Base-by-base conservation (phyloP, 2,329 filamentous ascomycete genomes). In the Verticillium zaregamsianum region DNA sequence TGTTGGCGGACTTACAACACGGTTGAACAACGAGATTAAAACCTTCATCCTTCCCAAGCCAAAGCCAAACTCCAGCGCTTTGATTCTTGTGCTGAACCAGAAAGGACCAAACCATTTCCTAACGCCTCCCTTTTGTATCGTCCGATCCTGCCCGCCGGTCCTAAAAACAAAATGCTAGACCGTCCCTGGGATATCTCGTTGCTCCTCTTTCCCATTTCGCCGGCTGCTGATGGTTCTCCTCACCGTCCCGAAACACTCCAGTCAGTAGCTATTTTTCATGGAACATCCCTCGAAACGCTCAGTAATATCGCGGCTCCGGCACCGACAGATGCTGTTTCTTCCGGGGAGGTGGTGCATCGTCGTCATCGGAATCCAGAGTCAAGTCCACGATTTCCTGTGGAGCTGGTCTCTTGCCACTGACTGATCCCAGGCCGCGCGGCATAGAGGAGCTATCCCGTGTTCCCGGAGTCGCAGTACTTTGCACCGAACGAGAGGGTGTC, bases 351-450 rank as follows among this genome's bases (percentile, higher is more conserved):
- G 79, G 77, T 20, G 81, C 80, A 45, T 84, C 81, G 60, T 80
- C 77, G 59, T 85, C 83, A 55, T 85, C 84, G 59, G 79, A 77
- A 57, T 82, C 85, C 7, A 85, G 70, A 1, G 85, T 88, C 64
- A 88, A 72, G 66, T 88, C 86, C 64, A 88, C 64, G 17, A 62
- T 87, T 2, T 87, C 80, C 55, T 83, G 79, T 5, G 82, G 74
- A 3, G 77, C 74, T 1, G 79, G 76, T 25, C 84, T 79, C 70
- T 86, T 86, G 60, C 70, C 71, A 64, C 79, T 79, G 37, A 66
- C 74, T 25, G 74, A 71, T 15, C 69, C 73, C 32, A 68, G 54
- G 52, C 74, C 68, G 45, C 77, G 73, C 0, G 77, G 73, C 33
- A 73, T 69, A 17, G 75, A 71, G 2, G 77, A 74, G 56, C 71